Base-by-base conservation (phyloP, 768 basidiomycete genomes). In the Rhizopogon rudus region DNA sequence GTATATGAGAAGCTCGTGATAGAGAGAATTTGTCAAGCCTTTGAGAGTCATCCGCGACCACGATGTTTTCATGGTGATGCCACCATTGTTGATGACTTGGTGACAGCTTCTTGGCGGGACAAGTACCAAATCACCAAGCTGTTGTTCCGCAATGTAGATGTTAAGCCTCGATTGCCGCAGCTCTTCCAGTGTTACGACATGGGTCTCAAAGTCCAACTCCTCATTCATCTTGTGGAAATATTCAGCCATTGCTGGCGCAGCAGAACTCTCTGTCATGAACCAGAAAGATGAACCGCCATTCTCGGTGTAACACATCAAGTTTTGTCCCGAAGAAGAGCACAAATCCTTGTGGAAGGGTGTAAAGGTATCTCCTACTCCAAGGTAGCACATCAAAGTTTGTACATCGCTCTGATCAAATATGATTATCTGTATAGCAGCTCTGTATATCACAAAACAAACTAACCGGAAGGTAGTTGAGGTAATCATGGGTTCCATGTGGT, bases 291-390 rank as follows among this genome's bases (percentile, higher is more conserved):
- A 86, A 0, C 86, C 89, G 40, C 70, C 77, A 22, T 82, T 71
- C 64, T 90, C 87, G 0, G 91, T 81, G 65, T 87, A 87, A 62
- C 86, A 86, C 91, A 93, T 93, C 20, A 93, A 71, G 64, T 93
- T 93, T 53, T 93, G 91, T 9, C 91, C 91, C 6, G 87, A 86
- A 3, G 89, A 91, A 1, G 81, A 89, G 61, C 91, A 93, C 0
- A 86, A 77, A 69, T 93, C 91, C 65, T 92, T 93, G 65, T 93
- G 91, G 54, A 82, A 87, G 1, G 91, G 86, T 0, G 91, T 93
- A 66, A 82, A 91, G 0, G 91, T 93, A 58, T 89, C 91, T 0
- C 87, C 88, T 53, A 87, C 75, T 6, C 91, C 91, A 6, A 91
- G 69, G 62, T 93, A 93, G 63, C 87, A 91, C 89, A 93, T 91